phyloP scores from a whole-genome alignment of 257 asterid species.

The Coffea canephora region DNA sequence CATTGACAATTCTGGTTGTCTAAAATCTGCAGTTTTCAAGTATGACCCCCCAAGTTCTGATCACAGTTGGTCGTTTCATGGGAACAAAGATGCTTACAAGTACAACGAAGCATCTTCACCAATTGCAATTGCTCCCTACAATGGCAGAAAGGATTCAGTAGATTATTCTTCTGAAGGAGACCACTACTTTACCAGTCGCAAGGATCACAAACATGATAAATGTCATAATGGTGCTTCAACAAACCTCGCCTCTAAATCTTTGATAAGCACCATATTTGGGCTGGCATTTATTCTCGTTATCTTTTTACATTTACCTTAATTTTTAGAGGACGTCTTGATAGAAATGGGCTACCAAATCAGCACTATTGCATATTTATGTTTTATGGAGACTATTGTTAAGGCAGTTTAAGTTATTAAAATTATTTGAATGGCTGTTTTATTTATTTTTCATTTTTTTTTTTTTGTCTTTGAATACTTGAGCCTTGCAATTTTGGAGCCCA shows the following conservation, averaged over 20 bases:
- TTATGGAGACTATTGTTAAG: too few species aligned
- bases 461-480: too few species aligned
- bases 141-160: background rate
- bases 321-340: background rate
- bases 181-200: background rate
- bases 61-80: background rate
- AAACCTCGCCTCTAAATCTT: background rate
- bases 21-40: constrained; percentile 2
- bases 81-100: background rate
- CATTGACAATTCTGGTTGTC: too few species aligned
- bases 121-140: background rate
- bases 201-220: background rate
- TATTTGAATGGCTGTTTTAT: too few species aligned
- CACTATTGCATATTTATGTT: too few species aligned
- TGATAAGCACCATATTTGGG: background rate
- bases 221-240: background rate
- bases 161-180: background rate
- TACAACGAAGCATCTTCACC: background rate
- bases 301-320: background rate
- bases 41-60: background rate
- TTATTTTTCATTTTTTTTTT: too few species aligned
- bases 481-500: too few species aligned
- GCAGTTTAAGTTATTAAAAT: too few species aligned
- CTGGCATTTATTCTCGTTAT: background rate
- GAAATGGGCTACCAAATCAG: background rate